Base-by-base conservation (phyloP, 176 grass and related monocot genomes). In the Zea mays region DNA sequence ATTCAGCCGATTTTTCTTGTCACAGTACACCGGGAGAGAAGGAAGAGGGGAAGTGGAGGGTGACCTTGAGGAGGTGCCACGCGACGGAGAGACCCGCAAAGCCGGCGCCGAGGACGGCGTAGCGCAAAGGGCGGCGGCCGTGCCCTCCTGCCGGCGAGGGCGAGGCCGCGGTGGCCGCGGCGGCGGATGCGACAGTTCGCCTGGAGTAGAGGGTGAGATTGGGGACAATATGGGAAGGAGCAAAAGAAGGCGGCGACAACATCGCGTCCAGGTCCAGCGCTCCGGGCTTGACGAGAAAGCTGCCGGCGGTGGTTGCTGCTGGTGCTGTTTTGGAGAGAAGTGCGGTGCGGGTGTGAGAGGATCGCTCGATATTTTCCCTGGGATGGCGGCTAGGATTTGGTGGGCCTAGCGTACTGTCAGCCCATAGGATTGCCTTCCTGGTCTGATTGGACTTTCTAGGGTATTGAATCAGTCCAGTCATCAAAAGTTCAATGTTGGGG, bases 31-130 rank as follows among this genome's bases (percentile, higher is more conserved):
- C 13, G 38, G 39, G 3, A 40, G 4, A 41, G 27, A 7, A 40
- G 1, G 66, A 59, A 1, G 8, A 12, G 13, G 35, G 2, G 33
- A 41, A 80, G 37, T 4, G 27, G 46, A 68, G 54, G 60, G 19
- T 9, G 44, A 92, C 91, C 89, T 94, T 98, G 77, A 98, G 95
- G 85, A 98, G 89, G 78, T 98, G 80, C 95, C 95, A 97, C 10
- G 91, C 91, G 39, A 97, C 95, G 33, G 95, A 97, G 44, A 94
- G 71, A 10, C 95, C 91, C 8, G 91, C 85, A 69, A 97, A 94
- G 2, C 94, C 94, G 17, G 91, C 91, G 61, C 95, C 91, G 21
- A 97, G 89, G 51, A 98, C 69, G 17, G 95, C 95, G 49, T 98
- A 98, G 46, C 87, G 88, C 10, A 82, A 78, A 66, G 68, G 77